Percentiles rank a stretch among this genome's conserved stretches.
Evolutionary conservation across 1,284 basidiomycete species (phyloP).

Genomic region (Trametes sp.): DNA sequence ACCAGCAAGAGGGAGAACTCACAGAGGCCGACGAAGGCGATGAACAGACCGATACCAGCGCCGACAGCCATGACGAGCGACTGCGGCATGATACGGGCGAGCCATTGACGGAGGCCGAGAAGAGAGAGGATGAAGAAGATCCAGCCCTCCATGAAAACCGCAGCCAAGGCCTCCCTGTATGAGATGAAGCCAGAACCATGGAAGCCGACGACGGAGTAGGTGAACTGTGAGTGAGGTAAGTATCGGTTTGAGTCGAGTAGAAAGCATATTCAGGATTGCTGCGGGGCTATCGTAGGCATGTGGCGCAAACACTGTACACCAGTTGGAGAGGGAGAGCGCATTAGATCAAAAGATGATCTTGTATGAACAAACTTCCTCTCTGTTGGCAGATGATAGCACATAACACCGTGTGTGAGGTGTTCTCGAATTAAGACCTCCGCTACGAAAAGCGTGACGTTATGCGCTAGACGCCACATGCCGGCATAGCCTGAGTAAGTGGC

Average conservation of each 20-base stretch:
- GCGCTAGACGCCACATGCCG: too few relatives aligned
- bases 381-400: too few relatives aligned
- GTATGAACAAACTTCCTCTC: too few relatives aligned
- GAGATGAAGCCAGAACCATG: conserved; percentile 80
- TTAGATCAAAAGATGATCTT: too few relatives aligned
- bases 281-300: too few relatives aligned
- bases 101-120: conserved; percentile 90
- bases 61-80: conserved; percentile 87
- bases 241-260: not conserved
- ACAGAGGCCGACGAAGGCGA: conserved; percentile 80
- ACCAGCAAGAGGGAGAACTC: conserved; percentile 36
- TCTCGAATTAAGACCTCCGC: too few relatives aligned
- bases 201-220: conserved; percentile 88
- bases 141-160: conserved; percentile 91
- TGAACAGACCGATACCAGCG: conserved; percentile 88
- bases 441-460: too few relatives aligned
- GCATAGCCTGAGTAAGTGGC: too few relatives aligned
- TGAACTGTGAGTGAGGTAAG: conserved; percentile 59
- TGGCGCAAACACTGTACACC: too few relatives aligned
- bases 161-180: conserved; percentile 86
- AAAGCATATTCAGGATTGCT: too few relatives aligned
- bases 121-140: conserved; percentile 86
- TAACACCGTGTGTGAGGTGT: too few relatives aligned
- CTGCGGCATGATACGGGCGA: conserved; percentile 88
- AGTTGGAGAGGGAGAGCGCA: too few relatives aligned